These are phyloP conservation scores for Gossypium sturtianum DNA, from an alignment of 345 rosid genomes.

Conservation along the genomic window DNA sequence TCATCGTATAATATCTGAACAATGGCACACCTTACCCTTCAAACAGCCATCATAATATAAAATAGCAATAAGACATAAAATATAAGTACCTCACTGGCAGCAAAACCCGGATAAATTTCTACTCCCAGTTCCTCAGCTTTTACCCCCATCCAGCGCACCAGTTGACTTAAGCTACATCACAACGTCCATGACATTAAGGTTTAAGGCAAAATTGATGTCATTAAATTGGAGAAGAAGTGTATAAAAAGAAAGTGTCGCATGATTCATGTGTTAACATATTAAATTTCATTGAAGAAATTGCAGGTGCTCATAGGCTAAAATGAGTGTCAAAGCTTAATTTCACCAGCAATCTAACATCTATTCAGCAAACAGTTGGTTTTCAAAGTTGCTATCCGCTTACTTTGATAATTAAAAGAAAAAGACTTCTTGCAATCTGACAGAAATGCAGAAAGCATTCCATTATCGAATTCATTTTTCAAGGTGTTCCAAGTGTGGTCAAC, in stretches of 20 bases:
- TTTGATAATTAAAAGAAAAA: neutral
- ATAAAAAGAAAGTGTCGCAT: conserved; percentile 5
- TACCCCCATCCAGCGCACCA: conserved; percentile 79
- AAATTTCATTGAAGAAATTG: neutral
- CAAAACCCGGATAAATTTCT: conserved; percentile 95
- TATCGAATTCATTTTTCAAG: neutral
- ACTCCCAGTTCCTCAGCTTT: conserved; percentile 96
- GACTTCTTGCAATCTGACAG: neutral
- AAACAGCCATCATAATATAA: conserved; percentile 13
- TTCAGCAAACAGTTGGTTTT: neutral
- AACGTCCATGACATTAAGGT: conserved; percentile 11
- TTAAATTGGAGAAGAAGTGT: neutral
- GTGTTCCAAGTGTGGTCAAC: neutral
- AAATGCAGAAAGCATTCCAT: neutral
- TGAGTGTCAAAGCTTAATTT: neutral
- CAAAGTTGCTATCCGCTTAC: neutral
- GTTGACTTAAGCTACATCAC: conserved; percentile 69
- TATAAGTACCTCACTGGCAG: conserved; percentile 75
- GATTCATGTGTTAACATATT: neutral
- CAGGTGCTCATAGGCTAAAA: neutral
- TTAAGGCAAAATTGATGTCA: neutral
- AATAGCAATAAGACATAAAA: neutral
- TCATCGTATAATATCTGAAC: conserved; percentile 66
- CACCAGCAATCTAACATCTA: neutral
- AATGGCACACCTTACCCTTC: conserved; percentile 15